phyloP scores from a whole-genome alignment of 192 early-diverging fungal genomes.

The Globomyces pollinis-pini region DNA sequence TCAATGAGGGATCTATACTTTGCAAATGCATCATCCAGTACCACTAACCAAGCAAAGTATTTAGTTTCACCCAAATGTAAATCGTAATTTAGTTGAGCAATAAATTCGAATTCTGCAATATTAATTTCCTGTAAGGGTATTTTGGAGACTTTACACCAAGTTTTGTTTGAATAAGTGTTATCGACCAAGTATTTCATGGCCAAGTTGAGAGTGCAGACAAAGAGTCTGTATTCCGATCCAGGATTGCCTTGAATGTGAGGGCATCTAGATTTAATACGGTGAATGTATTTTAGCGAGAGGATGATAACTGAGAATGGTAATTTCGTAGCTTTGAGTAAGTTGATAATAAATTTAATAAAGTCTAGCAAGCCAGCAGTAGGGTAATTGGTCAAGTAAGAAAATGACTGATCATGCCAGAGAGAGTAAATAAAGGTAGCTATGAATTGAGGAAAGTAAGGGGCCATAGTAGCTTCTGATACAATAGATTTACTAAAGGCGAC shows the following conservation, averaged over 20 bases:
- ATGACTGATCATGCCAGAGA: conserved; percentile 16
- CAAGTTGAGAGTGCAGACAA: conserved; percentile 78
- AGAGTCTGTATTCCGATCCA: conserved; percentile 75
- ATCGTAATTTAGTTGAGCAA: conserved; percentile 66
- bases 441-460: conserved; percentile 15
- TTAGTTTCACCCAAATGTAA: conserved; percentile 61
- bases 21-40: conserved; percentile 3
- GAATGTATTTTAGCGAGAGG: conserved; percentile 57
- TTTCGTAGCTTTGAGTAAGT: conserved; percentile 52
- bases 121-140: conserved; percentile 74
- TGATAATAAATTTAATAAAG: conserved; percentile 42
- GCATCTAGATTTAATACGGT: conserved; percentile 45
- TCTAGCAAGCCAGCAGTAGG: conserved; percentile 10
- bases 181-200: conserved; percentile 83
- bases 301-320: conserved; percentile 58
- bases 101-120: conserved; percentile 78
- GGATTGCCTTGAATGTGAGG: conserved; percentile 49
- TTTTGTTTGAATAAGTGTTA: conserved; percentile 84
- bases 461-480: conserved; percentile 1
- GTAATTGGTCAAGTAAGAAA: not conserved
- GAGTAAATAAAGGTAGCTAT: conserved; percentile 17
- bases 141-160: conserved; percentile 79
- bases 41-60: conserved; percentile 63
- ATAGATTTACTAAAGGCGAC: conserved; percentile 8
- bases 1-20: conserved; percentile 3